Evolutionary conservation across 495 filamentous ascomycete genomes (phyloP), one percentile per base, ranked within the genome.

Genomic region (Chaetomium cochliodes): DNA sequence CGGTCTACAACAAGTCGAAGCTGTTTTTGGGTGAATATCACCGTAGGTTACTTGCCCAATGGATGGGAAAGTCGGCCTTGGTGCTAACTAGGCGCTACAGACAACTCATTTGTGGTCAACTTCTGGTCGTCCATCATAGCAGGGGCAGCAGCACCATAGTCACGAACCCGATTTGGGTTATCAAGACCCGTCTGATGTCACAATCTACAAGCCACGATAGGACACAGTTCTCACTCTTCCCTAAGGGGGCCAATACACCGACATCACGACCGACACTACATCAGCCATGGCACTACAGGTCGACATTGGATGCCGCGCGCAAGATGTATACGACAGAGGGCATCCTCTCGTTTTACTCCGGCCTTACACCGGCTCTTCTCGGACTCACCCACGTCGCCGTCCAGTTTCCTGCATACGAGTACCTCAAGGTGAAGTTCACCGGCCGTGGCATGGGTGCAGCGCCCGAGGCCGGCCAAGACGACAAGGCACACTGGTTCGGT

Each of bases 91-190:
- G 3, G 9, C 8, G 51, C 7, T 33, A n/a, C 62, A 74, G 79
- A 72, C 22, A 82, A 79, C 33, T 66, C 70, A 20, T 77, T 81
- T 53, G 70, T 76, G 12, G 73, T 84, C 59, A 86, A 85, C 69
- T 84, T 86, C 62, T 85, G 81, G 77, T 93, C 96, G 28, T 94
- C 96, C 25, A 84, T 99, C 65, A 86, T 90, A 44, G 94, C 92
- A 39, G 94, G 20, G 91, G 88, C 60, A 96, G 90, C 74, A 96
- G 92, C 60, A 98, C 96, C 4, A 85, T 98, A 65, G 90, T 85
- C 61, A 99, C 94, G n/a, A 99, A 99, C 76, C 94, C 94, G 0
- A 99, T 99, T 63, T 99, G 94, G 94, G 96, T 99, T 30, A 96
- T 99, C 78, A 99, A 99, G 74, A 99, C 94, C 39, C 85, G 94